Evolutionary conservation across 1,139 yeast species (phyloP).

Genomic region (Zygotorulaspora mrakii): DNA sequence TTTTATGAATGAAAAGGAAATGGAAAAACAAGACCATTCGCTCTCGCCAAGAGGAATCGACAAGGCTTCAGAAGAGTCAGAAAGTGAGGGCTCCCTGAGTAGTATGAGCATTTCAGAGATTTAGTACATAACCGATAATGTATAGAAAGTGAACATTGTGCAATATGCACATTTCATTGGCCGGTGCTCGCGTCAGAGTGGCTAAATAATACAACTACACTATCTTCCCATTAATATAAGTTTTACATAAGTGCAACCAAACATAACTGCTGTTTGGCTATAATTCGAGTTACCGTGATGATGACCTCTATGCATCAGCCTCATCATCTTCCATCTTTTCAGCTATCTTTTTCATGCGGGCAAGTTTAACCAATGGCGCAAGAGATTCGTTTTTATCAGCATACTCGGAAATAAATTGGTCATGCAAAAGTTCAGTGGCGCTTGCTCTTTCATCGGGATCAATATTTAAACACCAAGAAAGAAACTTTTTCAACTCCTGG

Average conservation of each 20-base stretch:
- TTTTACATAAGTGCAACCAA: no score
- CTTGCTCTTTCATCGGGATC: constrained; percentile 80
- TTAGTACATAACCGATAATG: constrained; percentile 3
- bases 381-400: constrained; percentile 73
- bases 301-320: constrained; percentile 13
- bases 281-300: no score
- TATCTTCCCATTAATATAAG: neutral
- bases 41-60: neutral
- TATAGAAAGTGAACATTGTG: neutral
- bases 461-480: constrained; percentile 78
- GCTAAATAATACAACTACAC: constrained; percentile 5
- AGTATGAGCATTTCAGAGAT: constrained; percentile 18
- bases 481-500: constrained; percentile 59
- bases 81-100: constrained; percentile 9
- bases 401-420: constrained; percentile 58
- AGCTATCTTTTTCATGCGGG: constrained; percentile 69
- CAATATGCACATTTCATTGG: neutral
- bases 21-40: no score
- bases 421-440: constrained; percentile 69
- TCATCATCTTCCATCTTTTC: constrained; percentile 45
- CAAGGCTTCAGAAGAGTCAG: neutral
- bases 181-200: neutral
- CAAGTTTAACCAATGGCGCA: constrained; percentile 85
- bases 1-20: constrained; percentile 23
- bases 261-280: no score